Percentiles rank a stretch among this genome's conserved stretches.
phyloP scores from a whole-genome alignment of 2,329 filamentous ascomycete species.

The Penicillium sp. region DNA sequence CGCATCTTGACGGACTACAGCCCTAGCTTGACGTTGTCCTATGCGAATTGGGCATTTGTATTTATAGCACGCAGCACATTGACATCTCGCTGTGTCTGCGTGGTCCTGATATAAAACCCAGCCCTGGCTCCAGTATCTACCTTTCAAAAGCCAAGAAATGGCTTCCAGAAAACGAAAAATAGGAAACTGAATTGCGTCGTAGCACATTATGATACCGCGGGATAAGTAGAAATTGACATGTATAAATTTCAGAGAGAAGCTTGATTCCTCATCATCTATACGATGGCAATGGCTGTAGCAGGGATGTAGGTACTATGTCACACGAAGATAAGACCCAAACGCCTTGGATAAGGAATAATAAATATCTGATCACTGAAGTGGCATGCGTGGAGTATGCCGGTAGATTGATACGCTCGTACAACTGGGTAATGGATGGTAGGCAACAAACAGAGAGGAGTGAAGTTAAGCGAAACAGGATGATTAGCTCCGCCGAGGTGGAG shows the following conservation, averaged over 20 bases:
- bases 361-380: conserved; percentile 15
- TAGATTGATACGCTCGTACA: conserved; percentile 38
- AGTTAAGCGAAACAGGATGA: background rate
- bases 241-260: background rate
- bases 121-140: background rate
- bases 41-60: background rate
- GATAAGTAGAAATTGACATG: background rate
- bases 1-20: background rate
- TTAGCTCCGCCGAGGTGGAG: background rate
- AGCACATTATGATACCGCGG: background rate
- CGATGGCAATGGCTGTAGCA: conserved; percentile 11
- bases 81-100: background rate
- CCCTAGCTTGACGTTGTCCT: background rate
- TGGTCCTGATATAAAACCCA: background rate
- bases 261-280: conserved; percentile 19
- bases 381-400: conserved; percentile 28
- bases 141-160: background rate
- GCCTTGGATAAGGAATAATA: conserved; percentile 29
- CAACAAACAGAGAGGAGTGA: conserved; percentile 17
- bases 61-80: background rate
- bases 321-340: conserved; percentile 33
- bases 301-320: conserved; percentile 35
- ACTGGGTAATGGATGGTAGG: conserved; percentile 35
- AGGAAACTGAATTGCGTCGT: background rate
- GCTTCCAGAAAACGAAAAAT: too few species aligned